These are phyloP conservation scores for Amanita exitialis DNA, from an alignment of 768 basidiomycete species.

Conservation along the genomic window DNA sequence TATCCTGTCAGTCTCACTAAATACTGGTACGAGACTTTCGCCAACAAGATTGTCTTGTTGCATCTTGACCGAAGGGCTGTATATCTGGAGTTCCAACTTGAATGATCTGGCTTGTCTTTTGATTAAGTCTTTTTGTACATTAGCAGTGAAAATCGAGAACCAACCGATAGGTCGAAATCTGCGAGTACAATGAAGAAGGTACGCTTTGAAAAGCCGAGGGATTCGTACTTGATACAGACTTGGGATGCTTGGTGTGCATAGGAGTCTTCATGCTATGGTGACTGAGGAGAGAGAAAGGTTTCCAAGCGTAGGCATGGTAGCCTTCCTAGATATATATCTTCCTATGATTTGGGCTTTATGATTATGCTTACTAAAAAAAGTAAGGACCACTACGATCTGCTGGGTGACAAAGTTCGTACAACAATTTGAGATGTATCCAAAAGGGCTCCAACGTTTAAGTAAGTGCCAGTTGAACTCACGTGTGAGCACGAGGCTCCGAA, in stretches of 20 bases:
- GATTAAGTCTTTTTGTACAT: background rate
- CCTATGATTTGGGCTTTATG: background rate
- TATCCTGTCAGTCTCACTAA: conserved; percentile 49
- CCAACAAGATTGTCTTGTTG: conserved; percentile 18
- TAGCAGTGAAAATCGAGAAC: conserved; percentile 7
- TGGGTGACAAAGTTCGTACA: background rate
- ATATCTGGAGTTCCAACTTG: conserved; percentile 50
- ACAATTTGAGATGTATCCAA: background rate
- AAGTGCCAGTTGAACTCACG: background rate
- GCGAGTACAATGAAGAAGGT: conserved; percentile 27
- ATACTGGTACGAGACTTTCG: conserved; percentile 38
- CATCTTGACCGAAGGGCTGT: conserved; percentile 52
- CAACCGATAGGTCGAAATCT: conserved; percentile 42
- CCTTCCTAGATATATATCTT: background rate
- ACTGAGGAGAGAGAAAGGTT: background rate
- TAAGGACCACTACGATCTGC: background rate
- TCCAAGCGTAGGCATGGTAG: background rate
- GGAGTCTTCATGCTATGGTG: conserved; percentile 9
- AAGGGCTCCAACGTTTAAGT: too few relatives aligned
- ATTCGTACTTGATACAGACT: conserved; percentile 20
- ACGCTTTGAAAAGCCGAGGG: conserved; percentile 23
- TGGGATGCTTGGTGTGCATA: conserved; percentile 14
- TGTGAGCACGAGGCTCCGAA: background rate
- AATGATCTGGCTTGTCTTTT: conserved; percentile 18
- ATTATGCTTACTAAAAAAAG: background rate